Base-by-base conservation (phyloP, 129 eudicot genomes). In the Escallonia herrerae region DNA sequence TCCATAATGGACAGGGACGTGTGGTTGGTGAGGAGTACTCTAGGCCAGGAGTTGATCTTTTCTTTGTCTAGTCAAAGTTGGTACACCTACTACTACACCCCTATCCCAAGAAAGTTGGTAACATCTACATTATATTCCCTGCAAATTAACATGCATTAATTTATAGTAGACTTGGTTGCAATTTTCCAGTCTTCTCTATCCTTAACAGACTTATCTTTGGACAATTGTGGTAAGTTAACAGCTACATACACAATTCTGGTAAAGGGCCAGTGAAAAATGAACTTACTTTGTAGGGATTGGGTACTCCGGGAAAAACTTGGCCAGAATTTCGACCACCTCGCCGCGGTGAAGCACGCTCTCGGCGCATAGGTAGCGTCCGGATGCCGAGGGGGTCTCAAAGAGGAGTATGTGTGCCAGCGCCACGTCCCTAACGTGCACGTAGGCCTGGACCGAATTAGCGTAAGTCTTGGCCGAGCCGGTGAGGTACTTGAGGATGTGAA, bases 231-330 rank as follows among this genome's bases (percentile, higher is more conserved):
- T 22, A 22, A 22, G 33, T 22, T 22, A 22, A 22, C 1, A 22
- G 33, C 33, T 22, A 22, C 33, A 22, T 22, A 22, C 33, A 22
- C 33, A 22, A 22, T 0, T 22, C 33, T 22, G 33, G 33, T 22
- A 22, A 22, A 22, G 33, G 1, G 33, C 33, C 1, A 22, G 33
- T 22, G 33, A 22, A 39, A 22, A 6, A 42, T 5, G 39, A 56
- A 73, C 96, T 81, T 88, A 93, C 98, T 93, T 93, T 70, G 91
- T 88, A 15, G 98, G 98, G 9, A 85, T 84, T 7, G 96, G 96
- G 69, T 91, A 88, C 57, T 91, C 95, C 0, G 96, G 96, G 79
- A 91, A 88, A 71, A 77, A 88, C 67, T 93, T 88, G 64, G 91
- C 84, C 46, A 93, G 73, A 56, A 93, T 93, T 62, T 88, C 95